phyloP scores from a whole-genome alignment of 2,329 filamentous ascomycete species.

The Tolypocladium nubicola region DNA sequence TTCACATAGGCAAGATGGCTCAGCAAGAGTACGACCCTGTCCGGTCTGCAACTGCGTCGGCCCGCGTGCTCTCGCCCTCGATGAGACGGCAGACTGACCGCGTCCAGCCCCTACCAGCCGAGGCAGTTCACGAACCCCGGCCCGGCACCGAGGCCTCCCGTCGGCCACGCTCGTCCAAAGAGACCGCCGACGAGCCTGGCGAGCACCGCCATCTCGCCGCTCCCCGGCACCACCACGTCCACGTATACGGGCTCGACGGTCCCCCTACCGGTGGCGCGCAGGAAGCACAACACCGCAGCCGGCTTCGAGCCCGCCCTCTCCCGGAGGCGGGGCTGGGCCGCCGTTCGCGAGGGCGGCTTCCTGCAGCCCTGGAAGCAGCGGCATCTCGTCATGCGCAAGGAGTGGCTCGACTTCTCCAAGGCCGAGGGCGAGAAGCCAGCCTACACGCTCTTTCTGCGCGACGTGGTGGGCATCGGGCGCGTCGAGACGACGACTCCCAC shows the following conservation, averaged over 20 bases:
- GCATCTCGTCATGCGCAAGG: slow-evolving; percentile 84
- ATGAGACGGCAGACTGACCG: not conserved
- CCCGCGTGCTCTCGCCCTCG: not conserved
- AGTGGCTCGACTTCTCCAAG: slow-evolving; percentile 91
- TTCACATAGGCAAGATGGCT: not conserved
- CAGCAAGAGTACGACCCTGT: not conserved
- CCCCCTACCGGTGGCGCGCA: slow-evolving; percentile 55
- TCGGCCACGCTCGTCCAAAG: slow-evolving; percentile 69
- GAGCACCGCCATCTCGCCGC: slow-evolving; percentile 35
- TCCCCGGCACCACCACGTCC: slow-evolving; percentile 38
- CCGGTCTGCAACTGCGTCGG: not conserved
- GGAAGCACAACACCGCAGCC: slow-evolving; percentile 49
- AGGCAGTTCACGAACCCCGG: slow-evolving; percentile 88
- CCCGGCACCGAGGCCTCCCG: slow-evolving; percentile 82
- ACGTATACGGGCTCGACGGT: slow-evolving; percentile 64
- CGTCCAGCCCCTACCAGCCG: not conserved
- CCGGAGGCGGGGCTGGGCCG: slow-evolving; percentile 73
- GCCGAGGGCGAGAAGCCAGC: slow-evolving; percentile 77
- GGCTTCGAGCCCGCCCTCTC: slow-evolving; percentile 59
- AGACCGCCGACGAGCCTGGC: slow-evolving; percentile 73
- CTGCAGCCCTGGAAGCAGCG: slow-evolving; percentile 84
- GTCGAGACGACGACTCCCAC: slow-evolving; percentile 87
- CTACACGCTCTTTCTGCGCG: slow-evolving; percentile 74
- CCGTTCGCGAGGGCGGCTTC: slow-evolving; percentile 84
- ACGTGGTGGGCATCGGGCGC: slow-evolving; percentile 81